These are phyloP conservation scores for Mortierella alpina DNA, from an alignment of 192 early-diverging fungal genomes.

Conservation along the genomic window DNA sequence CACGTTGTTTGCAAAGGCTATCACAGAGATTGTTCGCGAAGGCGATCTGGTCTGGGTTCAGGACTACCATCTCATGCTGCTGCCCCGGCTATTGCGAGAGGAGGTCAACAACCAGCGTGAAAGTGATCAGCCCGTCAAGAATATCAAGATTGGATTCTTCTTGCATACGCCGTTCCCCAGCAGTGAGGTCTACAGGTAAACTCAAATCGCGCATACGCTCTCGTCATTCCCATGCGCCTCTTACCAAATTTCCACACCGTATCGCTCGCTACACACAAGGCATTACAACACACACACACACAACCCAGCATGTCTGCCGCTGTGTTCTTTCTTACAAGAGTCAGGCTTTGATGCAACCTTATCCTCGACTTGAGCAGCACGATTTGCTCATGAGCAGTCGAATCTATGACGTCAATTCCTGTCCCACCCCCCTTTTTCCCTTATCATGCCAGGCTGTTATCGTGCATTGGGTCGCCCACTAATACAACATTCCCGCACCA, in stretches of 20 bases:
- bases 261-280: no score
- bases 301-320: no score
- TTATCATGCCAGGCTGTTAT: background rate
- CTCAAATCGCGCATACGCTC: no score
- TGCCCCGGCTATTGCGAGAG: slow-evolving; percentile 88
- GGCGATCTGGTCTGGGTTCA: slow-evolving; percentile 93
- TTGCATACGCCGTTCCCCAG: slow-evolving; percentile 98
- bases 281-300: no score
- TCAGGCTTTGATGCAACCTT: no score
- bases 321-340: no score
- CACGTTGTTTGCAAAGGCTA: slow-evolving; percentile 90
- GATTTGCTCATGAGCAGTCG: background rate
- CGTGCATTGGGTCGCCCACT: background rate
- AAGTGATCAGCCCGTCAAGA: slow-evolving; percentile 56
- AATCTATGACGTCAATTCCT: background rate
- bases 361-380: no score
- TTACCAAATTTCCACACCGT: no score
- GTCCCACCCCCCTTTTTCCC: background rate
- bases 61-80: slow-evolving; percentile 98
- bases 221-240: background rate
- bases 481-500: background rate
- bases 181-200: slow-evolving; percentile 93
- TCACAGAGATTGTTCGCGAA: slow-evolving; percentile 86
- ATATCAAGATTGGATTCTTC: slow-evolving; percentile 98
- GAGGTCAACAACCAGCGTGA: slow-evolving; percentile 58